Percentiles rank a stretch among this genome's conserved stretches.
Conservation (phyloP, 2,329 filamentous ascomycete species). For the Fusarium austroafricanum region DNA sequence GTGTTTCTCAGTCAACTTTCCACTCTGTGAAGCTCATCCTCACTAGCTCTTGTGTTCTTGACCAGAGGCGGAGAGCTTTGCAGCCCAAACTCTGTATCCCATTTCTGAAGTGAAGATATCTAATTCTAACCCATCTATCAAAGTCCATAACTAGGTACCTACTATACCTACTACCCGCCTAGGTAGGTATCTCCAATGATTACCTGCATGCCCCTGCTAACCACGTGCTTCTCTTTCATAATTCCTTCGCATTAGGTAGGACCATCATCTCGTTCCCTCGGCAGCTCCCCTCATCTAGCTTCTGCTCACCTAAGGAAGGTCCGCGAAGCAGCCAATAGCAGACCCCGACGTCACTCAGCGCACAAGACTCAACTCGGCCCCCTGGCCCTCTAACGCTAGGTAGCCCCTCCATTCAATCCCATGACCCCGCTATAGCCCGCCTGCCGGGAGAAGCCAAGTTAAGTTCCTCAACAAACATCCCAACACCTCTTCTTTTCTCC, state of each 20-base stretch:
- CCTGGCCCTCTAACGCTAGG: neutral
- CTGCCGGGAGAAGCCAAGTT: slow-evolving; percentile 22
- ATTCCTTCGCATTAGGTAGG: neutral
- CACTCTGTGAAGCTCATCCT: neutral
- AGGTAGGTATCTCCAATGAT: slow-evolving; percentile 2
- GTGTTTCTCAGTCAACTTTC: neutral
- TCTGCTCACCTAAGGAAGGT: slow-evolving; percentile 9
- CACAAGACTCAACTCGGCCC: slow-evolving; percentile 5
- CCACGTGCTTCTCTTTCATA: slow-evolving; percentile 22
- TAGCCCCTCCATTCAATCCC: slow-evolving; percentile 35
- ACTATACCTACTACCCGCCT: no score
- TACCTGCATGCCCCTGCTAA: neutral
- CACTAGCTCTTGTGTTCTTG: neutral
- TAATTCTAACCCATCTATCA: neutral
- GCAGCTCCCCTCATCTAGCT: slow-evolving; percentile 4
- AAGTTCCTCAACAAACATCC: slow-evolving; percentile 41
- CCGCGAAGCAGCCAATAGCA: slow-evolving; percentile 24
- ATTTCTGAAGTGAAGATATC: neutral
- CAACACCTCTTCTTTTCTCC: slow-evolving; percentile 30
- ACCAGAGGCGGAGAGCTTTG: neutral
- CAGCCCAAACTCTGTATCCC: neutral
- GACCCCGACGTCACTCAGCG: slow-evolving; percentile 31
- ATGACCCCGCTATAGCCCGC: slow-evolving; percentile 37
- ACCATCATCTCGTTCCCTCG: slow-evolving; percentile 13
- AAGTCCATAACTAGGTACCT: no score